Evolutionary conservation across 176 grass and related monocot species (phyloP).

Genomic region (Phoenix dactylifera): DNA sequence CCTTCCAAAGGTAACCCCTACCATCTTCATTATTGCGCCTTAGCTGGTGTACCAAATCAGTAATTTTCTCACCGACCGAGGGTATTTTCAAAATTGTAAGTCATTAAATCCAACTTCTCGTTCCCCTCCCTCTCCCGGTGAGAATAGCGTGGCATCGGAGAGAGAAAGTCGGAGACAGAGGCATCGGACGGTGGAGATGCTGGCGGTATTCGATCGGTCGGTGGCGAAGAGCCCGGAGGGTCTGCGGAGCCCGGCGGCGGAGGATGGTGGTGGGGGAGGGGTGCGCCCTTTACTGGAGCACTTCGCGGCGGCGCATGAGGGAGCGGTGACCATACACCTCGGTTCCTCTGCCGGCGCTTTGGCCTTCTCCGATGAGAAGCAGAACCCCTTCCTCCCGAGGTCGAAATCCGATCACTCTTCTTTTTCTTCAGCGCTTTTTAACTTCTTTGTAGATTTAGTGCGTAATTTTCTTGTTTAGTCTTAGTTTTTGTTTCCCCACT

Average conservation of each 20-base stretch:
- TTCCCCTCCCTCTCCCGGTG: too few relatives aligned
- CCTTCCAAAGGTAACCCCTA: too few relatives aligned
- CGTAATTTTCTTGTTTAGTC: too few relatives aligned
- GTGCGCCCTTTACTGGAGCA: slow-evolving; percentile 47
- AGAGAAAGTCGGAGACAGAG: too few relatives aligned
- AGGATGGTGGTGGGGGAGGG: slow-evolving; percentile 22
- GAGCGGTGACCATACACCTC: slow-evolving; percentile 60
- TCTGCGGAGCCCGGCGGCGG: slow-evolving; percentile 49
- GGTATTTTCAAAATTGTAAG: too few relatives aligned
- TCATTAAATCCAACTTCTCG: too few relatives aligned
- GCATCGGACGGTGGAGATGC: slow-evolving; percentile 34
- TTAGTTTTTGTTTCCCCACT: too few relatives aligned
- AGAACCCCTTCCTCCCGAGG: slow-evolving; percentile 73
- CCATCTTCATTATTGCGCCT: too few relatives aligned
- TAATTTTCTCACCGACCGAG: too few relatives aligned
- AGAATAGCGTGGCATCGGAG: too few relatives aligned
- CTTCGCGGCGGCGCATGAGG: slow-evolving; percentile 37
- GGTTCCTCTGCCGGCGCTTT: slow-evolving; percentile 52
- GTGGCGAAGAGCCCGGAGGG: slow-evolving; percentile 91
- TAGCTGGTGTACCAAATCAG: too few relatives aligned
- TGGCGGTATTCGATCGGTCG: slow-evolving; percentile 82
- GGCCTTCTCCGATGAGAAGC: slow-evolving; percentile 43
- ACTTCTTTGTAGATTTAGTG: too few relatives aligned
- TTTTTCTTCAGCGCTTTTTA: not conserved
- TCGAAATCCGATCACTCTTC: slow-evolving; percentile 1